Evolutionary conservation across 2,329 filamentous ascomycete species (phyloP).

Genomic region (Colletotrichum sp.): DNA sequence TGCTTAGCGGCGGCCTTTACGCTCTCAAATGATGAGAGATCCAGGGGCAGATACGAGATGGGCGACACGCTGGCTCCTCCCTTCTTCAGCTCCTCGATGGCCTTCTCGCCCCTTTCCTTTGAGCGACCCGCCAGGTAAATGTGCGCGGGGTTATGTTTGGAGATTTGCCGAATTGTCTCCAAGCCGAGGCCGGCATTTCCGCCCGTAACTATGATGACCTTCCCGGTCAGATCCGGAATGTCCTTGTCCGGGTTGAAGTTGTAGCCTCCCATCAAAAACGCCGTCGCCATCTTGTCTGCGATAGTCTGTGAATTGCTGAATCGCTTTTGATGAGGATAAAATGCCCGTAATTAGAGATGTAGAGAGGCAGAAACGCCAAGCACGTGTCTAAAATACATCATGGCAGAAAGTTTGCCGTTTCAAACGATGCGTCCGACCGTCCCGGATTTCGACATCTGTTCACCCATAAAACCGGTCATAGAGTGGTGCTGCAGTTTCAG

Average conservation of each 20-base stretch:
- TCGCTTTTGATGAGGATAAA: neutral
- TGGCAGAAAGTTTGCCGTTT: constrained; percentile 3
- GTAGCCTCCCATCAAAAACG: constrained; percentile 5
- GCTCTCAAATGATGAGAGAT: constrained; percentile 18
- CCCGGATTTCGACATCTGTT: neutral
- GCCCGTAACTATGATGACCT: constrained; percentile 41
- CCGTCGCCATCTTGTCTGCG: neutral
- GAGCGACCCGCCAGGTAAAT: constrained; percentile 22
- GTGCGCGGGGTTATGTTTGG: constrained; percentile 33
- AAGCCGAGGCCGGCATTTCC: constrained; percentile 45
- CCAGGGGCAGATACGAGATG: neutral
- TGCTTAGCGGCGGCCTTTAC: constrained; percentile 18
- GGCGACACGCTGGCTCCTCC: neutral
- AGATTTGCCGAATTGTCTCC: constrained; percentile 40
- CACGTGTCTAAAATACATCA: neutral
- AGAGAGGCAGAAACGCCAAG: neutral
- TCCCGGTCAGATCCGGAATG: constrained; percentile 37
- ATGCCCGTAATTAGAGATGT: rapidly evolving
- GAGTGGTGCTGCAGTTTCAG: neutral
- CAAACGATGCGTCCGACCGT: constrained; percentile 1
- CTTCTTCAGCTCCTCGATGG: constrained; percentile 1
- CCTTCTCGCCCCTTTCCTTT: constrained; percentile 5
- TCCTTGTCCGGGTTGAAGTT: constrained; percentile 23
- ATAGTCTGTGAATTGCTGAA: neutral
- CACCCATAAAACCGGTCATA: neutral